Base-by-base conservation (phyloP, 2,329 filamentous ascomycete species). In the Didymella glomerata region DNA sequence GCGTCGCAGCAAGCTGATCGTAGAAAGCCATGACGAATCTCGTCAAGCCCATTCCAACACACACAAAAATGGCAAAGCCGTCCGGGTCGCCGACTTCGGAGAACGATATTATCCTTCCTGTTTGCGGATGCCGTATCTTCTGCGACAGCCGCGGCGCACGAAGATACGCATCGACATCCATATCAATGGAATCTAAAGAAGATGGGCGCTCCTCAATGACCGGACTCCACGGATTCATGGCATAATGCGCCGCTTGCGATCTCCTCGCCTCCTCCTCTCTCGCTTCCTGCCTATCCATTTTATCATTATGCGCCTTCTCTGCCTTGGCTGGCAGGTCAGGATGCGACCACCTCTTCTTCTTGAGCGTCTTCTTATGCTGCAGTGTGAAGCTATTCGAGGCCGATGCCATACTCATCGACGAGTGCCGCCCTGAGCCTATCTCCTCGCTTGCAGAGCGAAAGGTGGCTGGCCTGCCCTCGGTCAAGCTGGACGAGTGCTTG, bases 11-110 rank as follows among this genome's bases (percentile, higher is more conserved):
- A 52, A 99, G 82, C 76, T 99, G 95, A 75, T 99, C 95, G 73
- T 98, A 99, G 75, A 99, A 99, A 0, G 93, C 93, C 61, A 92
- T 97, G 60, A 99, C 91, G 74, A 95, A 99, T 77, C 95, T 87
- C 11, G 95, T 99, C 69, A 99, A 79, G 0, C 95, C 95, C 95
- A 99, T 99, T 20, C 95, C 95, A 2, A 99, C 93, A 71, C 95
- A 99, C 74, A 95, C 96, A 68, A 99, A 93, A 2, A 99, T 92
- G 2, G 93, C 94, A 66, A 90, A 94, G 1, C 95, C 95, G 42
- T 94, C 87, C 0, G 93, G 88, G 75, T 98, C 93, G 14, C 95
- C 95, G 2, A 99, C 95, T 76, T 99, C 95, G 0, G 94, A 98
- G 72, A 97, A 99, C 0, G 93, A 96, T 66, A 99, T 97, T 3